Conservation (phyloP, 805 yeast genomes). For the Yarrowia porcina region DNA sequence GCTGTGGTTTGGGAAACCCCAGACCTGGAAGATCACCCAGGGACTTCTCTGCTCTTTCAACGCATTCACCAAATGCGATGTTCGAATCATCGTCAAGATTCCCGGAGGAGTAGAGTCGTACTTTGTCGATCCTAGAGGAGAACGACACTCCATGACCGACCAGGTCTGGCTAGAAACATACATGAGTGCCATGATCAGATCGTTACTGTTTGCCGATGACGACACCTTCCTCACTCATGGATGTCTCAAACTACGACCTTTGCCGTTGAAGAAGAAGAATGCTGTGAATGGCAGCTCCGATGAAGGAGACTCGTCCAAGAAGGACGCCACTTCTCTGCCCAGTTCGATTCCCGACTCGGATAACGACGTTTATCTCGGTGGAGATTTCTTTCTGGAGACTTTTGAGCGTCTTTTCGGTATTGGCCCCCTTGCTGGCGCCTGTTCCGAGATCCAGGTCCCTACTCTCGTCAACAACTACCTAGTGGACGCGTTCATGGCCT, state of each 20-base stretch:
- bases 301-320: slow-evolving; percentile 34
- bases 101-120: slow-evolving; percentile 48
- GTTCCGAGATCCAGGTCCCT: slow-evolving; percentile 66
- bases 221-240: slow-evolving; percentile 77
- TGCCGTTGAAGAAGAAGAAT: slow-evolving; percentile 35
- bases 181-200: slow-evolving; percentile 68
- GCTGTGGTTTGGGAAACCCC: slow-evolving; percentile 67
- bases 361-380: slow-evolving; percentile 31
- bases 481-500: slow-evolving; percentile 68
- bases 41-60: slow-evolving; percentile 59
- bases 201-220: slow-evolving; percentile 74
- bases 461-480: slow-evolving; percentile 62
- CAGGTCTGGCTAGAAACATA: slow-evolving; percentile 50
- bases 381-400: slow-evolving; percentile 55
- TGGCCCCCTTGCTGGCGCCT: slow-evolving; percentile 66
- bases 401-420: slow-evolving; percentile 63
- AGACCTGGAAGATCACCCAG: slow-evolving; percentile 43
- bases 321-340: slow-evolving; percentile 36
- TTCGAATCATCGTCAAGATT: slow-evolving; percentile 60
- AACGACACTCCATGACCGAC: slow-evolving; percentile 39
- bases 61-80: slow-evolving; percentile 67
- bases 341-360: slow-evolving; percentile 1
- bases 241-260: slow-evolving; percentile 78
- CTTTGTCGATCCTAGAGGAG: slow-evolving; percentile 40
- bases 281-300: neutral